Percentiles rank a stretch among this genome's conserved stretches.
These are phyloP conservation scores for Bryopsis sp. DNA, from an alignment of 139 green algal genomes.

Conservation along the genomic window DNA sequence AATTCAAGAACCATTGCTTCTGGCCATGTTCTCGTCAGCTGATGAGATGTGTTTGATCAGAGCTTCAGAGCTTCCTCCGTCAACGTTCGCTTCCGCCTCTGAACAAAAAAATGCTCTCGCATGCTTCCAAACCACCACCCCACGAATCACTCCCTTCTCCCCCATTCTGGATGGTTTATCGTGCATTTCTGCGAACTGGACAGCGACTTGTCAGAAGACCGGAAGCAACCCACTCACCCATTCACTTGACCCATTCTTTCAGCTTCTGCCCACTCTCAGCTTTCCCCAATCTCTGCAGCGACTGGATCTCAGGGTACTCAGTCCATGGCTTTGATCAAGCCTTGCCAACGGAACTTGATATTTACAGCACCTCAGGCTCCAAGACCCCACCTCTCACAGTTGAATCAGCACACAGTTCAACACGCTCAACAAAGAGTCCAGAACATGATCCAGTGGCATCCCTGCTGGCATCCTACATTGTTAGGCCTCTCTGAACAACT, in stretches of 20 bases:
- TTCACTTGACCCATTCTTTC: no score
- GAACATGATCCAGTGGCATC: no score
- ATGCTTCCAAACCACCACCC: conserved; percentile 76
- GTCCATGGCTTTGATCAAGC: conserved; percentile 82
- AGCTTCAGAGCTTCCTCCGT: conserved; percentile 51
- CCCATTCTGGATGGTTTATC: conserved; percentile 90
- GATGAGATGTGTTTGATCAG: not conserved
- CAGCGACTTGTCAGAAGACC: conserved; percentile 74
- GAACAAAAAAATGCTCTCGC: conserved; percentile 77
- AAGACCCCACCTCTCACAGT: conserved; percentile 79
- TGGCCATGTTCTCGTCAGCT: not conserved
- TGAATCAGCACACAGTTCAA: conserved; percentile 80
- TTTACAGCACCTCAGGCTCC: conserved; percentile 96
- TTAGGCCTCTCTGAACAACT: no score
- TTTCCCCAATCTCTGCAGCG: no score
- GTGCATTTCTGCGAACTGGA: conserved; percentile 94
- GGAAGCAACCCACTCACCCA: conserved; percentile 74
- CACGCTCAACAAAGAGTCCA: no score
- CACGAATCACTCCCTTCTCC: conserved; percentile 77
- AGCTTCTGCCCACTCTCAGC: no score
- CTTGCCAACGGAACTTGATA: conserved; percentile 89
- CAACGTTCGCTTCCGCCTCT: conserved; percentile 62
- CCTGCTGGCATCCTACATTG: no score
- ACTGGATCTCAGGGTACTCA: no score
- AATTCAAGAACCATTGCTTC: conserved; percentile 1